Evolutionary conservation across 495 filamentous ascomycete species (phyloP).

Genomic region (Hyaloscypha finlandica): DNA sequence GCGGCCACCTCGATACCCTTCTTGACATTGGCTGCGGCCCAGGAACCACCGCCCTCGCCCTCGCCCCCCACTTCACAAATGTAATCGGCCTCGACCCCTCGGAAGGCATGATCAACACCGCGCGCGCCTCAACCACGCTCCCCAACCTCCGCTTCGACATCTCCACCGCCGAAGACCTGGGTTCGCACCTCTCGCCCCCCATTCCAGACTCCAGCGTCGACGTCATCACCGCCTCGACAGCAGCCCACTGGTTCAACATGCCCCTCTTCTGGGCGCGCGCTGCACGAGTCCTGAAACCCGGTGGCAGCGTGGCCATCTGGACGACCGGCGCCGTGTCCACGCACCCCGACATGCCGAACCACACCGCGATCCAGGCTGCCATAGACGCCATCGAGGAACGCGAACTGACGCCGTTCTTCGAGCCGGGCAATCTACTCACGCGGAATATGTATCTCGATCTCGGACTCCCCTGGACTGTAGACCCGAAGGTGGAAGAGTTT

Average conservation of each 20-base stretch:
- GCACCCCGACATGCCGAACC: conserved; percentile 39
- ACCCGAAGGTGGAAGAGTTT: conserved; percentile 40
- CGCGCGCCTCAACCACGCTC: conserved; percentile 33
- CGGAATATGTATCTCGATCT: conserved; percentile 43
- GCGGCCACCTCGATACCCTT: conserved; percentile 45
- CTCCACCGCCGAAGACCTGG: conserved; percentile 45
- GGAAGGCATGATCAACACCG: conserved; percentile 54
- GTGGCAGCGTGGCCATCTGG: conserved; percentile 60
- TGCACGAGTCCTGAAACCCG: conserved; percentile 52
- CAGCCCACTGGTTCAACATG: conserved; percentile 62
- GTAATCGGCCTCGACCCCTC: conserved; percentile 58
- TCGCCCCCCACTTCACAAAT: conserved; percentile 63
- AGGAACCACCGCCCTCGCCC: conserved; percentile 72
- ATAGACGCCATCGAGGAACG: conserved; percentile 37
- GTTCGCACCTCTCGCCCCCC: conserved; percentile 1
- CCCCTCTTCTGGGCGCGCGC: conserved; percentile 59
- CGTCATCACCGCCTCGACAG: conserved; percentile 51
- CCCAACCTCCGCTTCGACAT: conserved; percentile 43
- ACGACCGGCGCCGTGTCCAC: conserved; percentile 5
- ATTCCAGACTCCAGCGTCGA: conserved; percentile 46
- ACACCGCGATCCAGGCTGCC: conserved; percentile 33
- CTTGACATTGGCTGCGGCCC: conserved; percentile 61
- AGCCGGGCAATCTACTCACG: conserved; percentile 40
- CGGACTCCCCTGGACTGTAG: conserved; percentile 51
- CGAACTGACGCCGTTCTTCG: conserved; percentile 38